A percentile compares a stretch with the other conserved stretches of the same genome.
phyloP scores from a whole-genome alignment of 225 moss, liverwort and hornwort species.

The Lunularia cruciata region DNA sequence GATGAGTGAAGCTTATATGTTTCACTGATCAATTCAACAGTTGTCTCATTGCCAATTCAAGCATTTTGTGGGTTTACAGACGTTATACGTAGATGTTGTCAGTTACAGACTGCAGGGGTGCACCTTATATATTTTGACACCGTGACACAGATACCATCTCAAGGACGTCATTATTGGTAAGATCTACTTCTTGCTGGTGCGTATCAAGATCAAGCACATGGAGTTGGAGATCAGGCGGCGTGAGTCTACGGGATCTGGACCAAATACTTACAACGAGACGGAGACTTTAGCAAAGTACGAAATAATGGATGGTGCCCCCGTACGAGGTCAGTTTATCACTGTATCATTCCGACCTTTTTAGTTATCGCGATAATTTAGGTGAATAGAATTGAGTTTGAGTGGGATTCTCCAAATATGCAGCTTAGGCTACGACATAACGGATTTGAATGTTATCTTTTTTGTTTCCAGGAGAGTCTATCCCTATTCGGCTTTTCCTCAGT shows the following conservation, averaged over 20 bases:
- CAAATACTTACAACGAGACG: conserved; percentile 98
- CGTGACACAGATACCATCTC: conserved; percentile 67
- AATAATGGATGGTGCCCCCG: conserved; percentile 99
- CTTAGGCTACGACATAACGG: background rate
- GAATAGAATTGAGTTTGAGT: background rate
- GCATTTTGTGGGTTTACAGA: no score
- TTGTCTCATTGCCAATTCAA: no score
- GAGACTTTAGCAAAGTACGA: conserved; percentile 99
- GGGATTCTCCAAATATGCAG: no score
- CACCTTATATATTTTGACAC: background rate
- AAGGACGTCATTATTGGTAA: conserved; percentile 99
- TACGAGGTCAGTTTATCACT: conserved; percentile 62
- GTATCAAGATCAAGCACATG: conserved; percentile 99
- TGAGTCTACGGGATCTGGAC: conserved; percentile 97
- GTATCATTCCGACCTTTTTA: background rate
- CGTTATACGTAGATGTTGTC: no score
- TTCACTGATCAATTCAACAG: no score
- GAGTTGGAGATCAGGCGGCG: conserved; percentile 98
- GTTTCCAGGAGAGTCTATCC: conserved; percentile 92
- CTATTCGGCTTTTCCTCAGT: conserved; percentile 96
- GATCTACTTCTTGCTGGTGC: conserved; percentile 95
- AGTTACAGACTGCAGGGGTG: background rate
- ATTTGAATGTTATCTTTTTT: background rate
- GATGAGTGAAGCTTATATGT: no score
- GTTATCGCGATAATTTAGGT: background rate